These are phyloP conservation scores for Ophiocordyceps camponoti-leonardi DNA, from an alignment of 2,329 filamentous ascomycete genomes.

Conservation along the genomic window DNA sequence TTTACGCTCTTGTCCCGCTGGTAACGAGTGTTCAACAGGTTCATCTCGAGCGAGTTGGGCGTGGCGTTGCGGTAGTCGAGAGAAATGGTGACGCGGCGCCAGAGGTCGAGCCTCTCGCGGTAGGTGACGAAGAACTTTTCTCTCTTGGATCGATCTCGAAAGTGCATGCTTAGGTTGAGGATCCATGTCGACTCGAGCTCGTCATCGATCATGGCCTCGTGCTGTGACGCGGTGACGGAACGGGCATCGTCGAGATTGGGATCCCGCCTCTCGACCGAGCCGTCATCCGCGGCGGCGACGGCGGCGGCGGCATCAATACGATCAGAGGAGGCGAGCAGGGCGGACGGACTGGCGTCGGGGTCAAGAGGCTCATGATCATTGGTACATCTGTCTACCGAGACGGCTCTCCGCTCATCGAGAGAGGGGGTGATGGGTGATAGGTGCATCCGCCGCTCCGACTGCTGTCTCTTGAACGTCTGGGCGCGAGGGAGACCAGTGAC, in stretches of 20 bases:
- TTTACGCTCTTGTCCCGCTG: constrained; percentile 85
- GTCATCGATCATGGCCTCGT: constrained; percentile 51
- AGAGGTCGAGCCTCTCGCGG: constrained; percentile 59
- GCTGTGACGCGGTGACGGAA: constrained; percentile 33
- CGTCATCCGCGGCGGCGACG: too few species aligned
- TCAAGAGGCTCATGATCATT: background rate
- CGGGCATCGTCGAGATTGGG: constrained; percentile 18
- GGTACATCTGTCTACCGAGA: constrained; percentile 44
- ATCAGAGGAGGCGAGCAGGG: background rate
- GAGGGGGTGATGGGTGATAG: constrained; percentile 49
- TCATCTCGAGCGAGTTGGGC: constrained; percentile 67
- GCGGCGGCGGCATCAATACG: background rate
- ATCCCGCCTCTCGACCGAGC: background rate
- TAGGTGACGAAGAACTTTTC: constrained; percentile 99
- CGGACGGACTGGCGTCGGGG: too few species aligned
- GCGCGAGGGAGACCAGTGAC: constrained; percentile 61
- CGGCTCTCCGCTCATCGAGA: constrained; percentile 50
- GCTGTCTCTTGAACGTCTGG: constrained; percentile 66
- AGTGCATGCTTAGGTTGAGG: constrained; percentile 95
- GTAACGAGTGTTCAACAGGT: constrained; percentile 59
- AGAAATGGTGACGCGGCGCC: constrained; percentile 82
- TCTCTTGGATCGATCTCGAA: constrained; percentile 75
- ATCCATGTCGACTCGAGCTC: constrained; percentile 89
- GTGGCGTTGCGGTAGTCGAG: constrained; percentile 77
- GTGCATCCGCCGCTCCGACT: constrained; percentile 62